Conservation (phyloP, 2,329 filamentous ascomycete genomes). For the Neobulgaria alba region DNA sequence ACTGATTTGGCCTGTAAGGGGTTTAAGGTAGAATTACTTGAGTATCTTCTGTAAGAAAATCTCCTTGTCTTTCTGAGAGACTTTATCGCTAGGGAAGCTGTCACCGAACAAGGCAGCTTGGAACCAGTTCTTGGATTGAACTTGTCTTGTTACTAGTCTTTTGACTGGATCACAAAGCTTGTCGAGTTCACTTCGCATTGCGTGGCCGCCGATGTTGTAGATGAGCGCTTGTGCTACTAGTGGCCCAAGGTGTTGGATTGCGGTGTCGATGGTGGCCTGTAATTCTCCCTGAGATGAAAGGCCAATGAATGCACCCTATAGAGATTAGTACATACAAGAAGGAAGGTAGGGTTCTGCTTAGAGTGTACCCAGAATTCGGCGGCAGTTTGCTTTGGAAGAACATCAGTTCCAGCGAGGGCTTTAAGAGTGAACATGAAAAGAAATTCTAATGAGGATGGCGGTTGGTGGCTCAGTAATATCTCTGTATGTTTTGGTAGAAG, state of each 20-base stretch:
- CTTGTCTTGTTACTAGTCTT: slow-evolving; percentile 51
- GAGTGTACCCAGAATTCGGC: slow-evolving; percentile 62
- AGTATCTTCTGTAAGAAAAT: slow-evolving; percentile 59
- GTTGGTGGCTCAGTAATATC: slow-evolving; percentile 51
- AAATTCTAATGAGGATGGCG: slow-evolving; percentile 48
- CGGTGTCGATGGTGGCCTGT: slow-evolving; percentile 37
- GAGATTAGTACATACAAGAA: slow-evolving; percentile 6
- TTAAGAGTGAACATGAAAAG: slow-evolving; percentile 65
- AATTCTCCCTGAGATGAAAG: slow-evolving; percentile 32
- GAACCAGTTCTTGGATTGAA: slow-evolving; percentile 52
- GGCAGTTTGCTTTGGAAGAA: slow-evolving; percentile 65
- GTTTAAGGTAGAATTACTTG: slow-evolving; percentile 35
- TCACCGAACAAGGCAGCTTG: slow-evolving; percentile 46
- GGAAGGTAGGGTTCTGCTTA: not conserved
- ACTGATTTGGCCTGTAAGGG: not conserved
- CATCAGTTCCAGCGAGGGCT: slow-evolving; percentile 62
- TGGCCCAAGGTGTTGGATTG: slow-evolving; percentile 53
- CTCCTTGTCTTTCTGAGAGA: slow-evolving; percentile 50
- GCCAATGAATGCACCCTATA: slow-evolving; percentile 43
- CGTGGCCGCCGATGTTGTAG: slow-evolving; percentile 59
- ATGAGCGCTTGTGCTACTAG: slow-evolving; percentile 50
- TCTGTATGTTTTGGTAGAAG: slow-evolving; percentile 52
- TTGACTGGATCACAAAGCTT: slow-evolving; percentile 62
- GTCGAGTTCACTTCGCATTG: slow-evolving; percentile 63
- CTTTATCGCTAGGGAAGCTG: slow-evolving; percentile 46